A percentile compares a stretch with the other conserved stretches of the same genome.
These are phyloP conservation scores for Croton laevigatus DNA, from an alignment of 441 rosid species.

Conservation along the genomic window DNA sequence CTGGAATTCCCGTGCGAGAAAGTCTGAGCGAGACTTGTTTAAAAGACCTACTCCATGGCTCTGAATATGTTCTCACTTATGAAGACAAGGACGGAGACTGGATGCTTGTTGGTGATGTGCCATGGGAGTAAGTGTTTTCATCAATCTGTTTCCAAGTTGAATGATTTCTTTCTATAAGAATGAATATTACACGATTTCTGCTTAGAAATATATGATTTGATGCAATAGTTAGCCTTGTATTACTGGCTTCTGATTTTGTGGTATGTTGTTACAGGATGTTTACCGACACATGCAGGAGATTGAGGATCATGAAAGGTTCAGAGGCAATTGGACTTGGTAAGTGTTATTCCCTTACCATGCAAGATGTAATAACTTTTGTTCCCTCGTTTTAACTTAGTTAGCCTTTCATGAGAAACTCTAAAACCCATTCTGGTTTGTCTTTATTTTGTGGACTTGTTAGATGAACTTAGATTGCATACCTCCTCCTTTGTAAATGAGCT, in stretches of 20 bases:
- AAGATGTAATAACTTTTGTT: not conserved
- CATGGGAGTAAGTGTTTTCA: constrained; percentile 55
- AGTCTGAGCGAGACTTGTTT: constrained; percentile 34
- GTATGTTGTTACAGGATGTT: constrained; percentile 39
- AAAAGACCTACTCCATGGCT: constrained; percentile 46
- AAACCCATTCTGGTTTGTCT: not conserved
- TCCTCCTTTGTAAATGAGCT: no score
- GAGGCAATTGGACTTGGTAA: constrained; percentile 63
- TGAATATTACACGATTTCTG: not conserved
- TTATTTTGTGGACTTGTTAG: no score
- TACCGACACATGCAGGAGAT: constrained; percentile 45
- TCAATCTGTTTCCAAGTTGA: not conserved
- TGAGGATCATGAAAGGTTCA: constrained; percentile 62
- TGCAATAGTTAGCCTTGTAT: not conserved
- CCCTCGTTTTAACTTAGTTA: not conserved
- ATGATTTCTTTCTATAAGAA: not conserved
- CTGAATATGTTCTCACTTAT: constrained; percentile 52
- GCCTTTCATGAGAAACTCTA: not conserved
- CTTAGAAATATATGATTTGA: not conserved
- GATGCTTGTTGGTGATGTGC: constrained; percentile 68
- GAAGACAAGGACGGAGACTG: constrained; percentile 58
- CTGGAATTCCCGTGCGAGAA: constrained; percentile 44
- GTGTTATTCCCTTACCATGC: not conserved
- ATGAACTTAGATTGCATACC: no score
- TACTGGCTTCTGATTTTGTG: not conserved